These are phyloP conservation scores for Nidularia pulvinata DNA, from an alignment of 768 basidiomycete genomes.

Conservation along the genomic window DNA sequence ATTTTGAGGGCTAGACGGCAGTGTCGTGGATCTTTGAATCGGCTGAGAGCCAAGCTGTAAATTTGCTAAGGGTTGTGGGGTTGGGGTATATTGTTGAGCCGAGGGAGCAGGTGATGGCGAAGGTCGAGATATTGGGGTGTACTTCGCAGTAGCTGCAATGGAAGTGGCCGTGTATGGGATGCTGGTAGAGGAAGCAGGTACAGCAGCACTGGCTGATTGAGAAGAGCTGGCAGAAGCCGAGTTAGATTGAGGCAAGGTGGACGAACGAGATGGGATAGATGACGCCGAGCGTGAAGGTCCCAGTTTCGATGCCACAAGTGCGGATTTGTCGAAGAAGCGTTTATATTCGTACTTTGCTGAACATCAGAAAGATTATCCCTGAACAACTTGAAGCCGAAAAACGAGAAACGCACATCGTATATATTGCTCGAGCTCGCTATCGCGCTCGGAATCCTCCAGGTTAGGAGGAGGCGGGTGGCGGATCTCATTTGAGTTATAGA, in stretches of 20 bases:
- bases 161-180: neutral
- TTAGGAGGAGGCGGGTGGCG: constrained; percentile 84
- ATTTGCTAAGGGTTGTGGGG: constrained; percentile 6
- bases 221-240: neutral
- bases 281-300: constrained; percentile 40
- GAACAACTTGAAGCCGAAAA: no score
- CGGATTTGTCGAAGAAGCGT: constrained; percentile 54
- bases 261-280: constrained; percentile 18
- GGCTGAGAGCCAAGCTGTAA: constrained; percentile 14
- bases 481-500: constrained; percentile 83
- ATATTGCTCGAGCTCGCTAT: constrained; percentile 90
- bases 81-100: constrained; percentile 7
- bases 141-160: no score
- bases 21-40: no score
- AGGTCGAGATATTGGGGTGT: no score
- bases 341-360: constrained; percentile 84
- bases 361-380: neutral
- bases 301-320: constrained; percentile 44
- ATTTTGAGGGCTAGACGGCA: constrained; percentile 16
- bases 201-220: constrained; percentile 5
- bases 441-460: constrained; percentile 75
- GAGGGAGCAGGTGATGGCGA: constrained; percentile 3
- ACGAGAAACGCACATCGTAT: constrained; percentile 65
- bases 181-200: constrained; percentile 4
- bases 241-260: constrained; percentile 6